A percentile compares a stretch with the other conserved stretches of the same genome.
phyloP scores from a whole-genome alignment of 169 alveolate species.

The Eimeria tenella region DNA sequence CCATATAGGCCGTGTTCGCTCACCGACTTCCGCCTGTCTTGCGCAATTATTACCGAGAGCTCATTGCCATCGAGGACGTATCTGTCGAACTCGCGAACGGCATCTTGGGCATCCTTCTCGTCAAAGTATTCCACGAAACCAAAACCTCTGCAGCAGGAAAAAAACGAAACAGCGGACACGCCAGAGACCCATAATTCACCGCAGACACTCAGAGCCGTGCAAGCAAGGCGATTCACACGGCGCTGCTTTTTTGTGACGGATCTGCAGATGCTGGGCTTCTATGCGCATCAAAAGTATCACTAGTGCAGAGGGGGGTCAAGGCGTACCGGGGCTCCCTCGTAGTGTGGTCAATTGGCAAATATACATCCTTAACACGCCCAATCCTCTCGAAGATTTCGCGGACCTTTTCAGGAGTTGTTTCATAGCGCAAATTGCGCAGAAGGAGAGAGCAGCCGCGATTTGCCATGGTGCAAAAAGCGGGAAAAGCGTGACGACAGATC shows the following conservation, averaged over 20 bases:
- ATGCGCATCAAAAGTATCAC: not conserved
- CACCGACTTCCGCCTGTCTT: slow-evolving; percentile 92
- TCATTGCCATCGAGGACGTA: slow-evolving; percentile 91
- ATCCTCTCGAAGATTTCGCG: slow-evolving; percentile 89
- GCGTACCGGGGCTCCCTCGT: slow-evolving; percentile 87
- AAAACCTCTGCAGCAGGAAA: slow-evolving; percentile 86
- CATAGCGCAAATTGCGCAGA: slow-evolving; percentile 88
- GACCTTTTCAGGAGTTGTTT: slow-evolving; percentile 89
- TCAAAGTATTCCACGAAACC: slow-evolving; percentile 94
- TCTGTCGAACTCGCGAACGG: slow-evolving; percentile 91
- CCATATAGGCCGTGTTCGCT: not conserved
- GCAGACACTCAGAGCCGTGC: not conserved
- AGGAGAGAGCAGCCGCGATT: slow-evolving; percentile 86
- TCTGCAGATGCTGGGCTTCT: not conserved
- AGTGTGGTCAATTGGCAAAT: slow-evolving; percentile 89
- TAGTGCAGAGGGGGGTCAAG: not conserved
- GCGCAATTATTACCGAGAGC: slow-evolving; percentile 91
- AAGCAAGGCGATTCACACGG: not conserved
- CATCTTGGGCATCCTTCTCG: slow-evolving; percentile 91
- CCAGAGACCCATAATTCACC: too few relatives aligned
- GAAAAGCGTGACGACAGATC: not conserved
- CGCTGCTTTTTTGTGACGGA: not conserved
- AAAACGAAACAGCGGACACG: not conserved
- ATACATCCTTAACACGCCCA: slow-evolving; percentile 92
- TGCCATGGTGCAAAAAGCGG: slow-evolving; percentile 68